Conservation (phyloP, 371 early-diverging fungal species). For the Mortierella sp. region DNA sequence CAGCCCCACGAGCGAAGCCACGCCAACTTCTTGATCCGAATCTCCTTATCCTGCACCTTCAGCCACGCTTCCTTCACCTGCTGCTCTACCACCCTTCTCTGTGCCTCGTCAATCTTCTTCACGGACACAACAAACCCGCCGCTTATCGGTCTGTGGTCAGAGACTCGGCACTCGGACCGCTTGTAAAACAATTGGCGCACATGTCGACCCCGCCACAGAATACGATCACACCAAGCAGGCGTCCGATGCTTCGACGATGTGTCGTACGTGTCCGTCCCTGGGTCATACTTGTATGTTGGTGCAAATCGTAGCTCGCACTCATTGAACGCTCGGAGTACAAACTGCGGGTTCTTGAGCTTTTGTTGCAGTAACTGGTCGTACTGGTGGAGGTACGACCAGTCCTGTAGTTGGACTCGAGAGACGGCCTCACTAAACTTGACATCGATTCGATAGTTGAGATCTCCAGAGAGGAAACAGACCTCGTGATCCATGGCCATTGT, state of each 20-base stretch:
- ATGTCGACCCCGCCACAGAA: slow-evolving; percentile 62
- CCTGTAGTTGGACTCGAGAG: slow-evolving; percentile 56
- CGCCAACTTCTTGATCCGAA: slow-evolving; percentile 52
- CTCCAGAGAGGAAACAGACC: slow-evolving; percentile 78
- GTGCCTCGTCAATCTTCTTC: slow-evolving; percentile 64
- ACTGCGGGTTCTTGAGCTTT: slow-evolving; percentile 60
- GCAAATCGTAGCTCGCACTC: slow-evolving; percentile 78
- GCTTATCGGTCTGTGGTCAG: slow-evolving; percentile 88
- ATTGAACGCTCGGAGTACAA: slow-evolving; percentile 69
- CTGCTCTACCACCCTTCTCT: slow-evolving; percentile 49
- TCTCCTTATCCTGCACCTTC: slow-evolving; percentile 51
- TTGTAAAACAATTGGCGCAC: slow-evolving; percentile 58
- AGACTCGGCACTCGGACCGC: slow-evolving; percentile 73
- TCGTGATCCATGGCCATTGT: slow-evolving; percentile 81
- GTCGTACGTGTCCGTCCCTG: slow-evolving; percentile 76
- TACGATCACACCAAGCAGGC: slow-evolving; percentile 92
- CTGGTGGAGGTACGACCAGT: slow-evolving; percentile 56
- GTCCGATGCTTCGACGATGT: slow-evolving; percentile 82
- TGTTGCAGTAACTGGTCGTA: slow-evolving; percentile 78
- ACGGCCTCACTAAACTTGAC: slow-evolving; percentile 69
- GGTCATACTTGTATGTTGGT: slow-evolving; percentile 91
- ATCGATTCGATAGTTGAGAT: slow-evolving; percentile 90
- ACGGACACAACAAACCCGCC: slow-evolving; percentile 68
- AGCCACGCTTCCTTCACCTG: slow-evolving; percentile 55
- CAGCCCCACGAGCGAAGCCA: slow-evolving; percentile 55